A percentile compares a stretch with the other conserved stretches of the same genome.
Evolutionary conservation across 2,329 filamentous ascomycete species (phyloP).

Genomic region (Colletotrichum plurivorum): DNA sequence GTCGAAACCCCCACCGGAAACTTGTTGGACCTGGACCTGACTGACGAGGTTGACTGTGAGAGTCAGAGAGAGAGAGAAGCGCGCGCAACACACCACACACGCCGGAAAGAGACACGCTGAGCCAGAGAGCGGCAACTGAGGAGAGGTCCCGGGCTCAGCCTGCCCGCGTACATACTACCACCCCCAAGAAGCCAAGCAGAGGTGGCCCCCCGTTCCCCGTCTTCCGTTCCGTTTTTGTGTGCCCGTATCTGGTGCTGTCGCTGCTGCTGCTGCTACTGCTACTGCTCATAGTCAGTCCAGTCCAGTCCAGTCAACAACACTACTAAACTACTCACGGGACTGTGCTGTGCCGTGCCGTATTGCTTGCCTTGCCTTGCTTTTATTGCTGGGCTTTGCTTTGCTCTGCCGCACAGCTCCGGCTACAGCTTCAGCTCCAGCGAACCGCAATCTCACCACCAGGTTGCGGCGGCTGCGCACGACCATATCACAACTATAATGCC

Average conservation of each 20-base stretch:
- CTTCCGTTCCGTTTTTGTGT: background rate
- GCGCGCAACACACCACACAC: no score
- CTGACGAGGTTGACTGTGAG: constrained; percentile 17
- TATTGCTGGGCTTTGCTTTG: constrained; percentile 3
- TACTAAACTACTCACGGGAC: constrained; percentile 1
- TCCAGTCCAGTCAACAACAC: constrained; percentile 7
- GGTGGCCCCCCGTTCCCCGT: constrained; percentile 4
- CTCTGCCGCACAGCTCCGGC: background rate
- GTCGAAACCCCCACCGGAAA: constrained; percentile 13
- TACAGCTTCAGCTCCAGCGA: background rate
- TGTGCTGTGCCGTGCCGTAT: constrained; percentile 28
- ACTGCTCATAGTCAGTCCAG: constrained; percentile 28
- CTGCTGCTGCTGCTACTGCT: background rate
- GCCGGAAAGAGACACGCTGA: background rate
- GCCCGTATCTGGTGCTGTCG: background rate
- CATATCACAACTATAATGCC: constrained; percentile 58
- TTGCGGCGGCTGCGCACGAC: constrained; percentile 34
- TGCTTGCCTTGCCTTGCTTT: constrained; percentile 5
- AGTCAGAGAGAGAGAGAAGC: constrained; percentile 1
- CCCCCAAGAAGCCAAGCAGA: constrained; percentile 15
- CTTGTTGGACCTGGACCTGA: constrained; percentile 3
- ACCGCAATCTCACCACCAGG: background rate
- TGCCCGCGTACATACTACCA: background rate
- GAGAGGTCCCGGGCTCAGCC: background rate
- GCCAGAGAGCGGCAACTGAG: background rate